phyloP scores from a whole-genome alignment of 108 stramenopile genomes.

The Fragilariopsis cylindrus region DNA sequence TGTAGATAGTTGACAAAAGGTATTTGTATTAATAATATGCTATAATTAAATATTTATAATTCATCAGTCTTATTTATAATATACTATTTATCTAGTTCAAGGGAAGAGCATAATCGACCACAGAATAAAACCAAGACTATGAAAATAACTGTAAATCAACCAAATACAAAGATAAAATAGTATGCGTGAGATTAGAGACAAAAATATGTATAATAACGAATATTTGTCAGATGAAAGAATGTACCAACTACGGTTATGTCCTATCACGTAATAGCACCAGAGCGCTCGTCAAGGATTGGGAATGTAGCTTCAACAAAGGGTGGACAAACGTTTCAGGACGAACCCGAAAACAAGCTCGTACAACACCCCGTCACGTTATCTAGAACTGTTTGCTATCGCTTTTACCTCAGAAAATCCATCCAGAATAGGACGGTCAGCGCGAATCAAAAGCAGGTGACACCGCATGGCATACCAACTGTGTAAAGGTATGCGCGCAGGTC shows the following conservation, averaged over 20 bases:
- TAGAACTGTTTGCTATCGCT: conserved; percentile 73
- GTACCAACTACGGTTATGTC: conserved; percentile 80
- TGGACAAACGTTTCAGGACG: conserved; percentile 45
- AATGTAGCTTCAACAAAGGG: conserved; percentile 63
- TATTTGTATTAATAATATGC: background rate
- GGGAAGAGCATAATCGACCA: too few relatives aligned
- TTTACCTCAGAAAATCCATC: conserved; percentile 61
- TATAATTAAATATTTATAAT: background rate
- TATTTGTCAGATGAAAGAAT: conserved; percentile 26
- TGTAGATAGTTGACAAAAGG: background rate
- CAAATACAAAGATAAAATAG: background rate
- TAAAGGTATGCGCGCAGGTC: conserved; percentile 66
- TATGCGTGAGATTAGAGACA: background rate
- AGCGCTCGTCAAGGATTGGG: conserved; percentile 79
- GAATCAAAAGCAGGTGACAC: conserved; percentile 59
- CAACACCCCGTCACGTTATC: conserved; percentile 50
- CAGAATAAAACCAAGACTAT: too few relatives aligned
- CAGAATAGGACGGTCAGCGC: conserved; percentile 51
- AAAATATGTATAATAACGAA: background rate
- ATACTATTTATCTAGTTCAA: too few relatives aligned
- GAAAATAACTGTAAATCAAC: background rate
- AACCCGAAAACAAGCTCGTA: conserved; percentile 40
- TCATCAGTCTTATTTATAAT: background rate
- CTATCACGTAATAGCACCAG: conserved; percentile 76
- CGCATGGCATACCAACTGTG: conserved; percentile 58